A percentile compares a stretch with the other conserved stretches of the same genome.
Evolutionary conservation across 345 rosid genomes (phyloP).

Genomic region (Pistacia vera): DNA sequence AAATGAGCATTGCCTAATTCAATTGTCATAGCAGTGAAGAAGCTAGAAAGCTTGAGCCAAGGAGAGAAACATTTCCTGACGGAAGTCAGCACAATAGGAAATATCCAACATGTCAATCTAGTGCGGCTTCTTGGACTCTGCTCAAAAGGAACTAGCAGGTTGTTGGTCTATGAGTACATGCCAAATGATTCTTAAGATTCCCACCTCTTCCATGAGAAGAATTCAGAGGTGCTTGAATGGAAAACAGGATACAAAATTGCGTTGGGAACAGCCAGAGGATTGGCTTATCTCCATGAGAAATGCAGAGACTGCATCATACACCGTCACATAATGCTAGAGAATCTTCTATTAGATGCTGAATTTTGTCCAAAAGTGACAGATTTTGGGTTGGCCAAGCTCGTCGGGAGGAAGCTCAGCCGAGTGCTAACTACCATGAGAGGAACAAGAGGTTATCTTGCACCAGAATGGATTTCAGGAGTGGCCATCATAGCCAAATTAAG

Average conservation of each 20-base stretch:
- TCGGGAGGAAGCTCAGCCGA: slow-evolving; percentile 77
- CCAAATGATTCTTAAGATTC: slow-evolving; percentile 66
- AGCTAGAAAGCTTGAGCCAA: slow-evolving; percentile 69
- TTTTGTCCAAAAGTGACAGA: slow-evolving; percentile 81
- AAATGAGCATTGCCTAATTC: slow-evolving; percentile 60
- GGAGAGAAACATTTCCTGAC: slow-evolving; percentile 46
- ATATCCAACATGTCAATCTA: slow-evolving; percentile 17
- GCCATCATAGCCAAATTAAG: slow-evolving; percentile 63
- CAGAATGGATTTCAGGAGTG: slow-evolving; percentile 89
- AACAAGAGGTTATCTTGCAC: slow-evolving; percentile 88
- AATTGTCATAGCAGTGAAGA: slow-evolving; percentile 71
- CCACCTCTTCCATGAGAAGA: slow-evolving; percentile 43
- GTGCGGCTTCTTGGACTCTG: slow-evolving; percentile 19
- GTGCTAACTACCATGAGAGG: slow-evolving; percentile 87
- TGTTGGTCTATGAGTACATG: slow-evolving; percentile 47
- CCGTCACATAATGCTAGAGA: slow-evolving; percentile 83
- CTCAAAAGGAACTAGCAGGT: slow-evolving; percentile 11
- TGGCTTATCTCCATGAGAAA: slow-evolving; percentile 73
- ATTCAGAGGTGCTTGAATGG: slow-evolving; percentile 52
- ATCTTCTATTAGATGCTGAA: slow-evolving; percentile 67
- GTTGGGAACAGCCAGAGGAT: slow-evolving; percentile 73
- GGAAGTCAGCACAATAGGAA: slow-evolving; percentile 17
- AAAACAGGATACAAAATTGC: slow-evolving; percentile 61
- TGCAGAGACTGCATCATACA: slow-evolving; percentile 87
- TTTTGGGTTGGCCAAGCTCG: slow-evolving; percentile 78